Evolutionary conservation across 1,284 basidiomycete species (phyloP), one percentile per base, ranked within the genome.

Genomic region (Tilletia horrida): DNA sequence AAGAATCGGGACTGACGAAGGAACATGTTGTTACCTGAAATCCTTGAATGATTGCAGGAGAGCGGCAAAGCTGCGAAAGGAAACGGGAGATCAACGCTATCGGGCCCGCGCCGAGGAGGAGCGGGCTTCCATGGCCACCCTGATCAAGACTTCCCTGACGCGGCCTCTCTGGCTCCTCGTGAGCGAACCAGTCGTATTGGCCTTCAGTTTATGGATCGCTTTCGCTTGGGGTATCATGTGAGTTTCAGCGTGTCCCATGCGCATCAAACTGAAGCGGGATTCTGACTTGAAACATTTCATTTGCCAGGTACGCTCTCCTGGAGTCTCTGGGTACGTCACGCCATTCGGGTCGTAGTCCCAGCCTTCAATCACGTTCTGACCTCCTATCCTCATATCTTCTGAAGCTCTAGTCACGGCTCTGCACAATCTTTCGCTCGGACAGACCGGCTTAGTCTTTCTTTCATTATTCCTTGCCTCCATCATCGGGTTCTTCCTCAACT

Each of bases 401-500:
- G 73, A 76, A 14, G 72, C 72, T 63, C 76, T 80, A 35, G 82
- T 81, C 66, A 40, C 71, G n/a, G 64, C 48, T 8, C 42, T 45
- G 18, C 76, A 78, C 66, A 71, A 72, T 27, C 77, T 73, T 72
- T 67, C 68, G 23, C n/a, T 63, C 29, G 70, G 69, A 18, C 70
- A 78, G 65, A 70, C 70, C 18, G 71, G 70, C 25, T n/a, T 73
- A 52, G 73, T 73, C 2, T 67, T 78, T 1, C 71, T 77, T 42
- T 67, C 69, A 55, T 69, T 77, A 23, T 70, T 67, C 16, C 71
- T 76, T 13, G 77, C 74, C 25, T 74, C 71, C 66, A 31, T 52
- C 52, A 73, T 92, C 48, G 91, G 90, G 0, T 88, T 89, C 47
- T 75, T 89, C 29, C 88, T 88, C 50, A 89, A 91, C 81, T 67